Base-by-base conservation (phyloP, 2,329 filamentous ascomycete genomes). In the Claviceps paspali region DNA sequence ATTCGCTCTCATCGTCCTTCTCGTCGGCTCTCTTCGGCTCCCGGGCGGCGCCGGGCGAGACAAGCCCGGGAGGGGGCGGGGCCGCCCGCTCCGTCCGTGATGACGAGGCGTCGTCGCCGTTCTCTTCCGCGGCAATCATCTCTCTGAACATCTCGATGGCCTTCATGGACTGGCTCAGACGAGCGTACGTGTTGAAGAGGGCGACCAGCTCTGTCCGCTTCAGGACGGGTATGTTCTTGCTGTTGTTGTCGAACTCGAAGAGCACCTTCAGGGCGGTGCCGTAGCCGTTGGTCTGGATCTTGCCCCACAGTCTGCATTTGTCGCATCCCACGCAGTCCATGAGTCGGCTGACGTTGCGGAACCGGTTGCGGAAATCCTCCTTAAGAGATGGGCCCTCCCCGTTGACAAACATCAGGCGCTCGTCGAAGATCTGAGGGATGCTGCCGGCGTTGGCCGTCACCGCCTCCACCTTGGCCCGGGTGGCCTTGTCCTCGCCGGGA, bases 241-340 rank as follows among this genome's bases (percentile, higher is more conserved):
- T 68, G 47, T 71, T 67, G 51, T 73, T 71, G 48, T 93, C 86
- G 44, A 86, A 91, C 57, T 98, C 91, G 51, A 98, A 98, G 2
- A 98, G 70, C 4, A 98, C 80, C 62, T 98, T 98, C 44, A 98
- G 65, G 0, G 91, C 91, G 1, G 91, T 85, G 35, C 91, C 91
- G 54, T 95, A 96, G 2, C 91, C 91, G 10, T 83, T 82, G 1
- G 86, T 93, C 62, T 98, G 91, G 27, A 98, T 63, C 62, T 98
- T 98, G 34, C 91, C 91, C 91, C 91, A 98, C 2, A 98, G 76
- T 7, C 91, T 78, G 61, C 91, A 98, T 64, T 98, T 98, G 63
- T 98, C 91, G 59, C 91, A 98, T 31, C 91, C 91, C 15, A 96
- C 88, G 49, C 91, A 98, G 59, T 98, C 91, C 91, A 98, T 98